Percentiles rank a stretch among this genome's conserved stretches.
Evolutionary conservation across 805 yeast genomes (phyloP).

Genomic region (Candida taoyuanica): DNA sequence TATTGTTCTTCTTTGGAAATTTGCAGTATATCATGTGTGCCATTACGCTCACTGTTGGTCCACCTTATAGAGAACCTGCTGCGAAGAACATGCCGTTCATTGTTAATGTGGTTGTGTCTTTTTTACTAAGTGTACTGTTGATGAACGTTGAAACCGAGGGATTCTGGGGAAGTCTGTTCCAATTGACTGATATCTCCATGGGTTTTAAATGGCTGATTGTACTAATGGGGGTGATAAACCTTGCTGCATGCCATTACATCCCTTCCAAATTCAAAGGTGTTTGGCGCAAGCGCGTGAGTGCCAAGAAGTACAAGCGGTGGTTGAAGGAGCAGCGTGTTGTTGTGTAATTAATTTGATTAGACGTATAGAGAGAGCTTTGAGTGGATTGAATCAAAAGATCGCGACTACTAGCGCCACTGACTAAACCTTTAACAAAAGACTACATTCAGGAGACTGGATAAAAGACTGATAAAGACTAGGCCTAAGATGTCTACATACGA

Average conservation of each 20-base stretch:
- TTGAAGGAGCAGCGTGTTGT: constrained; percentile 15
- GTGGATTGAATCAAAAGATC: background rate
- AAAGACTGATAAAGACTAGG: too few relatives aligned
- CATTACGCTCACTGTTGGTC: constrained; percentile 80
- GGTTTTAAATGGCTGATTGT: constrained; percentile 50
- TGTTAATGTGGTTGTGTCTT: constrained; percentile 48
- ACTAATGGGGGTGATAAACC: constrained; percentile 44
- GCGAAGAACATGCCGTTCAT: constrained; percentile 67
- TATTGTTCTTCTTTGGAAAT: constrained; percentile 73
- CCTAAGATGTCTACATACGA: constrained; percentile 30
- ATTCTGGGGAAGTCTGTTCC: constrained; percentile 64
- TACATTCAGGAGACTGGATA: too few relatives aligned
- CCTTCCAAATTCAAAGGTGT: constrained; percentile 31
- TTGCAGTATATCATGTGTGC: constrained; percentile 88
- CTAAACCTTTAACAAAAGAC: too few relatives aligned
- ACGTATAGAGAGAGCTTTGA: background rate
- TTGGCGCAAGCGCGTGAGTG: constrained; percentile 34
- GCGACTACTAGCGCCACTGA: too few relatives aligned
- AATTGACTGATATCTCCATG: constrained; percentile 57
- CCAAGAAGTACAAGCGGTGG: constrained; percentile 35
- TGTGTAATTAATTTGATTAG: constrained; percentile 3
- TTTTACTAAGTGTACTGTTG: constrained; percentile 44
- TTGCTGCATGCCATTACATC: constrained; percentile 31
- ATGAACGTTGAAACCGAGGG: constrained; percentile 52
- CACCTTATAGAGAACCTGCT: constrained; percentile 85